Evolutionary conservation across 2,329 filamentous ascomycete species (phyloP).

Genomic region (Aspergillus fumigatus): DNA sequence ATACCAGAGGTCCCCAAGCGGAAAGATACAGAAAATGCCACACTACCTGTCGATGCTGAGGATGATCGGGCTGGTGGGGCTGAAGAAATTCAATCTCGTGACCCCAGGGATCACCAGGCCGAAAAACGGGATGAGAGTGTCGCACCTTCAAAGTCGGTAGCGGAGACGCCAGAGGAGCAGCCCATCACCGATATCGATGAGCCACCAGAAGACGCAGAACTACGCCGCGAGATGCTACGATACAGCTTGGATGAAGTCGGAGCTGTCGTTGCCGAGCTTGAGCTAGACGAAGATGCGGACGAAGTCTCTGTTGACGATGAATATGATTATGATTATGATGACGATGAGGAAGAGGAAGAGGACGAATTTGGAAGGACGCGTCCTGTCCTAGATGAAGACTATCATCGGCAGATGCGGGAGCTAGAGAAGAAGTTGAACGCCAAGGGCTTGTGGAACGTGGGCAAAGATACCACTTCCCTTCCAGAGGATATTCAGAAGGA

Average conservation of each 20-base stretch:
- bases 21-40: constrained; percentile 9
- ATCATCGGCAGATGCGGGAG: constrained; percentile 77
- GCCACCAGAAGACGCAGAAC: constrained; percentile 69
- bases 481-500: constrained; percentile 30
- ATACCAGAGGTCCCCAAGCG: constrained; percentile 24
- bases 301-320: constrained; percentile 51
- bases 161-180: constrained; percentile 20
- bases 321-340: constrained; percentile 51
- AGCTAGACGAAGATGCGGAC: constrained; percentile 65
- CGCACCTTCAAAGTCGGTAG: constrained; percentile 15
- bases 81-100: not conserved
- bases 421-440: constrained; percentile 70
- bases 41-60: not conserved
- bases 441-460: constrained; percentile 54
- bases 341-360: constrained; percentile 57
- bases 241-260: constrained; percentile 87
- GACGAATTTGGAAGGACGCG: constrained; percentile 71
- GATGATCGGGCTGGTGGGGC: not conserved
- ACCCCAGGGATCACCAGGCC: not conserved
- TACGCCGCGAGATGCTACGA: constrained; percentile 83
- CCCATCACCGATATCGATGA: constrained; percentile 69
- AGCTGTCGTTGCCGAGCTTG: constrained; percentile 84
- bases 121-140: not conserved
- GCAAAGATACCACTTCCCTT: constrained; percentile 41
- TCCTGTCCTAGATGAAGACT: constrained; percentile 65